Evolutionary conservation across 2,329 filamentous ascomycete genomes (phyloP), one percentile per base, ranked within the genome.

Genomic region (Ceratocystis smalleyi): DNA sequence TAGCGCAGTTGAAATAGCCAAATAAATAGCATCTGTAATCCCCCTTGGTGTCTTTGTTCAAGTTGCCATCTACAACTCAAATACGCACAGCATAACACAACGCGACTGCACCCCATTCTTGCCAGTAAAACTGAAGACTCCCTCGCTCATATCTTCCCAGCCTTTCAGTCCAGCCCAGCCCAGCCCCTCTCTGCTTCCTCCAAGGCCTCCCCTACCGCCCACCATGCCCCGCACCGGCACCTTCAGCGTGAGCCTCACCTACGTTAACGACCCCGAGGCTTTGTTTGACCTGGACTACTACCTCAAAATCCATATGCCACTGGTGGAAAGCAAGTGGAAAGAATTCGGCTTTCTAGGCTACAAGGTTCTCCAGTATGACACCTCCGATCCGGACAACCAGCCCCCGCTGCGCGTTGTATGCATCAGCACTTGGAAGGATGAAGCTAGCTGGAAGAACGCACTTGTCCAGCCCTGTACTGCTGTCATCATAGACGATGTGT

Each of bases 261-360:
- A 66, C 62, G 45, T n/a, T 15, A 43, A 49, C 40, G 63, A 49
- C 45, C 47, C 65, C 10, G 47, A 40, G 32, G 49, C 70, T 45
- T 72, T 71, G 66, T 81, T 80, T 72, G 71, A 81, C 71, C 71
- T 78, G 68, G 72, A 77, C 43, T 81, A 80, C 74, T 81, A 79
- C 69, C 69, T 79, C 45, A 64, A 69, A 2, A 74, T 67, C 22
- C 78, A 81, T 72, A 77, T 81, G 75, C 73, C 75, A 1, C 70
- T 80, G 2, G 75, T 75, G 17, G 66, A 69, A 32, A 71, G 74
- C 59, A 67, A 68, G 30, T 80, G 77, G 77, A 67, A 63, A 0
- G 66, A 69, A 1, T 68, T 71, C 61, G 78, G 78, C 49, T 70
- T 80, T 3, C 72, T 72, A 69, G 68, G 67, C 65, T 75, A 72